Percentiles rank a stretch among this genome's conserved stretches.
Evolutionary conservation across 345 rosid species (phyloP).

Genomic region (Kernera saxatilis): DNA sequence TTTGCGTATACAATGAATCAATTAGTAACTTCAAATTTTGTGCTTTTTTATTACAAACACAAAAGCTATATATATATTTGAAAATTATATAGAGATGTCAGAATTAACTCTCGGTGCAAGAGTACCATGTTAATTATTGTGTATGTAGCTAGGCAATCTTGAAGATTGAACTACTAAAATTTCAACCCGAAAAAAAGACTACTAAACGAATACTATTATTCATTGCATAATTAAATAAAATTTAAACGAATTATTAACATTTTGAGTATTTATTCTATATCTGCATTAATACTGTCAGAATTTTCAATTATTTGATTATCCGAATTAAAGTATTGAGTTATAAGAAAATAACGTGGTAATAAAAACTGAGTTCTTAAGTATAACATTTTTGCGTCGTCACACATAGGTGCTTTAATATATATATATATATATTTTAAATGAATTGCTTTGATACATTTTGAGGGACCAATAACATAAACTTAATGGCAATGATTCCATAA

Average conservation of each 20-base stretch:
- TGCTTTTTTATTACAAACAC: background rate
- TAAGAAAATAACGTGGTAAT: background rate
- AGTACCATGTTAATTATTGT: constrained; percentile 1
- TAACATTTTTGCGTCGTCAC: background rate
- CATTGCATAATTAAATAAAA: background rate
- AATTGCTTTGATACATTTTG: background rate
- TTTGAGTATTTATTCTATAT: background rate
- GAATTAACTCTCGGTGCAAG: background rate
- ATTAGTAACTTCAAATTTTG: background rate
- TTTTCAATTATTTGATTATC: background rate
- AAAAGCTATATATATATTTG: background rate
- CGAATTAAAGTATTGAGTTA: background rate
- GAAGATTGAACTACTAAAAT: background rate
- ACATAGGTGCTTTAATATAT: background rate
- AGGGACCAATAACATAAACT: background rate
- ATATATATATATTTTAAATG: no score
- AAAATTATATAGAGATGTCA: background rate
- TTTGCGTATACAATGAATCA: background rate
- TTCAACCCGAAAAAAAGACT: background rate
- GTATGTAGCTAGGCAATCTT: background rate
- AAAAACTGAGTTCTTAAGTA: background rate
- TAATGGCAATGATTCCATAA: background rate
- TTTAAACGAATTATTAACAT: background rate
- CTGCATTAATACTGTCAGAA: background rate
- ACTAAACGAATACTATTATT: background rate